Evolutionary conservation across 352 stramenopile genomes (phyloP).

Genomic region (Phytophthora sansomeana): DNA sequence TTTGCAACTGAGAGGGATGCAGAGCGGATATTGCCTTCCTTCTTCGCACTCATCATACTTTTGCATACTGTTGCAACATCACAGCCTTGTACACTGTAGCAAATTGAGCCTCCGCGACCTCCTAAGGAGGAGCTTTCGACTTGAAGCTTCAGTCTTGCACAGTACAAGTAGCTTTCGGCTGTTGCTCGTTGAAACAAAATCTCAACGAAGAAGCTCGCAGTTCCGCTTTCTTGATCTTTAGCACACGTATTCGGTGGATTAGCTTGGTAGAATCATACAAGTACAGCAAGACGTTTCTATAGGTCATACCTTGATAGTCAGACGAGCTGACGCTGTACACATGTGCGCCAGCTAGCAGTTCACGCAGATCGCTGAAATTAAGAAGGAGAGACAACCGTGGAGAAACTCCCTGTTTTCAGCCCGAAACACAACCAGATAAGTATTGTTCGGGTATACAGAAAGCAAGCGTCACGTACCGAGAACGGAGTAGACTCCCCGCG

Average conservation of each 20-base stretch:
- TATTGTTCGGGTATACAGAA: not conserved
- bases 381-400: slow-evolving; percentile 67
- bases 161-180: slow-evolving; percentile 55
- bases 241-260: slow-evolving; percentile 1
- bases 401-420: slow-evolving; percentile 55
- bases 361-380: slow-evolving; percentile 51
- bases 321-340: slow-evolving; percentile 67
- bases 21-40: slow-evolving; percentile 23
- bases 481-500: slow-evolving; percentile 72
- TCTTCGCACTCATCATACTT: slow-evolving; percentile 56
- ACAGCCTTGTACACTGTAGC: slow-evolving; percentile 66
- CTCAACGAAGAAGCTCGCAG: slow-evolving; percentile 63
- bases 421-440: not conserved
- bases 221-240: slow-evolving; percentile 64
- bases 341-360: slow-evolving; percentile 56
- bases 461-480: slow-evolving; percentile 51
- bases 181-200: slow-evolving; percentile 61
- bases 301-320: slow-evolving; percentile 68
- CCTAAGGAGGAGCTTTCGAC: slow-evolving; percentile 39
- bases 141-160: slow-evolving; percentile 69
- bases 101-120: slow-evolving; percentile 28
- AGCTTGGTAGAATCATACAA: not conserved
- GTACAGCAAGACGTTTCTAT: not conserved
- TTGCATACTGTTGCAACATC: slow-evolving; percentile 55
- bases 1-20: slow-evolving; percentile 47